These are phyloP conservation scores for Colletotrichum endophyticum DNA, from an alignment of 2,329 filamentous ascomycete genomes.

Conservation along the genomic window DNA sequence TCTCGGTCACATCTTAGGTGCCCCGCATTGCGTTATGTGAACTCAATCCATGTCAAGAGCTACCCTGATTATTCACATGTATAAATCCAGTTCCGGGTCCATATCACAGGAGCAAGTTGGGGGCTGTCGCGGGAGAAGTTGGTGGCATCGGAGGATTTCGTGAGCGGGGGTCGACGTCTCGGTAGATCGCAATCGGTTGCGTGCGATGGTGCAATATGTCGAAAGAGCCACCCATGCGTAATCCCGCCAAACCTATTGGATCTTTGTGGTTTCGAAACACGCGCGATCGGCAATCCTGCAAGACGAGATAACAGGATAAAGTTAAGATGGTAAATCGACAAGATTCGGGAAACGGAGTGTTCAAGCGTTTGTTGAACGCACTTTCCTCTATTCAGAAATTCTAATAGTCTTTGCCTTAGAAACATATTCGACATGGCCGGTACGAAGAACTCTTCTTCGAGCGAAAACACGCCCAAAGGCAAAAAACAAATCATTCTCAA, in stretches of 20 bases:
- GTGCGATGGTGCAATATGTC: slow-evolving; percentile 8
- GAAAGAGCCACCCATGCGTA: neutral
- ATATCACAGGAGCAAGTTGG: neutral
- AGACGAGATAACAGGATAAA: neutral
- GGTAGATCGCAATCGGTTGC: neutral
- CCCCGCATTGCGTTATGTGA: neutral
- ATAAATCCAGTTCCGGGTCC: neutral
- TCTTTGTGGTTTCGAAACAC: too few species aligned
- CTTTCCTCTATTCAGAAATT: too few species aligned
- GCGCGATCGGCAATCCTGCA: neutral
- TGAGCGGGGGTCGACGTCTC: neutral
- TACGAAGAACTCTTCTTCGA: neutral
- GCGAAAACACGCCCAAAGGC: neutral
- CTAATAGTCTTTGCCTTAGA: too few species aligned
- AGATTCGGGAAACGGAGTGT: neutral
- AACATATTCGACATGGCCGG: neutral
- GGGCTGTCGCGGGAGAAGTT: neutral
- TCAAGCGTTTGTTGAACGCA: neutral
- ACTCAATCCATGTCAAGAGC: neutral
- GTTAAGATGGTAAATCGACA: neutral
- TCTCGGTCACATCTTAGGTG: neutral
- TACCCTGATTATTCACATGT: neutral
- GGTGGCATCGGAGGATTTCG: neutral
- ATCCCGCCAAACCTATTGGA: neutral
- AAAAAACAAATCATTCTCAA: slow-evolving; percentile 46